Base-by-base conservation (phyloP, 2,329 filamentous ascomycete species). In the Thermothelomyces thermophilus region DNA sequence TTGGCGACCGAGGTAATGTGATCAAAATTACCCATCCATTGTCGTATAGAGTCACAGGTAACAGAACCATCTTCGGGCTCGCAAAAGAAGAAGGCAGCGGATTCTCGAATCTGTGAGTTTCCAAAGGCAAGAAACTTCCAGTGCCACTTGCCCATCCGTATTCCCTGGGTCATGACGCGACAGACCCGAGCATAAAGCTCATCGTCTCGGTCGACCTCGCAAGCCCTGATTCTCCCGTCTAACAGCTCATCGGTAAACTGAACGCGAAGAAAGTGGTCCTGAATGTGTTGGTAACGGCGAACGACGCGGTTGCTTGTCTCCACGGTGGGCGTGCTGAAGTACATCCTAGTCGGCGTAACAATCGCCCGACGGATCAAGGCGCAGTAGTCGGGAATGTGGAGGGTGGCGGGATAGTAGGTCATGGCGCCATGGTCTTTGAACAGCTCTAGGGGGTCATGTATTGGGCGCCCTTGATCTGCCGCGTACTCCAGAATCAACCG, bases 101-200 rank as follows among this genome's bases (percentile, higher is more conserved):
- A 83, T 62, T 97, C 90, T 45, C 91, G 81, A 52, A 98, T 87
- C 60, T 98, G 93, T 0, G 93, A 96, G 65, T 93, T 97, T 0
- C 93, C 91, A 68, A 90, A 96, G 0, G 91, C 93, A 22, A 98
- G 78, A 56, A 97, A 97, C 58, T 91, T 79, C 65, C 90, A 98
- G 51, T 81, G 80, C 7, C 88, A 83, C 55, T 84, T 86, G 4
- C 88, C 93, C 43, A 98, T 83, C 0, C 74, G 74, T 56, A 98
- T 91, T 0, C 93, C 93, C 48, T 93, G 79, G 39, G 70, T 75
- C 62, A 97, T 71, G 0, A 84, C 79, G 41, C 84, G 77, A 55
- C 81, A 80, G 17, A 96, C 76, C 11, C 89, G 79, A 22, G 80
- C 80, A 65, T 87, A 95, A 0, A 95, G 64, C 48, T 86, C 79